These are phyloP conservation scores for Daldinia grandis DNA, from an alignment of 495 filamentous ascomycete genomes.

Conservation along the genomic window DNA sequence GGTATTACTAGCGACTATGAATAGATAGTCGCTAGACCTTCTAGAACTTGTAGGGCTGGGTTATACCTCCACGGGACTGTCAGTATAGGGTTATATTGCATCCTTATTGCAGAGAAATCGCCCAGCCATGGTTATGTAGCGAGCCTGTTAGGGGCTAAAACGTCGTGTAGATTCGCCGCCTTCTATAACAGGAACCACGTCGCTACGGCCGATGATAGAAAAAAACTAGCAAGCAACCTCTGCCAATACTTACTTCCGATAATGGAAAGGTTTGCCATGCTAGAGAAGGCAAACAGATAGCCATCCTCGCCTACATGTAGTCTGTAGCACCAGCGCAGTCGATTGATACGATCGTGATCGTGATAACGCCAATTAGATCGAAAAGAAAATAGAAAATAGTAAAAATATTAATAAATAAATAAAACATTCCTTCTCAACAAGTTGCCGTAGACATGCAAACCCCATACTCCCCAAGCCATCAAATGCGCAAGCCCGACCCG, in stretches of 20 bases:
- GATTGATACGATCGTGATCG: neutral
- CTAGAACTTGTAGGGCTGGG: slow-evolving; percentile 32
- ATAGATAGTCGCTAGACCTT: slow-evolving; percentile 41
- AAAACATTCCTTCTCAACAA: neutral
- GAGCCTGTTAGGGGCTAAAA: slow-evolving; percentile 3
- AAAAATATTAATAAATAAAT: too few relatives aligned
- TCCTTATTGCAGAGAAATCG: slow-evolving; percentile 14
- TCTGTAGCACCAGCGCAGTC: neutral
- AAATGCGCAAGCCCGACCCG: slow-evolving; percentile 33
- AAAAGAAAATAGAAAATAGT: neutral
- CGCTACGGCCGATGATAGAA: slow-evolving; percentile 11
- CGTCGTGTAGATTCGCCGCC: slow-evolving; percentile 16
- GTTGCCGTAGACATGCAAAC: neutral
- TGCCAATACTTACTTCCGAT: slow-evolving; percentile 1
- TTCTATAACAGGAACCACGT: slow-evolving; percentile 26
- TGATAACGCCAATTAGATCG: neutral
- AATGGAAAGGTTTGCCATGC: neutral
- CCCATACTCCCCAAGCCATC: neutral
- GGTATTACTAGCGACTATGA: slow-evolving; percentile 41
- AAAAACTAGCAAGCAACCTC: slow-evolving; percentile 17
- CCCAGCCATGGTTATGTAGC: slow-evolving; percentile 27
- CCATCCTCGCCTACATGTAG: neutral
- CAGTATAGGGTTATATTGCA: neutral
- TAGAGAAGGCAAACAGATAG: neutral
- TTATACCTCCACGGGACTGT: neutral